Evolutionary conservation across 257 asterid species (phyloP), one percentile per base, ranked within the genome.

Genomic region (Plectranthus barbatus): DNA sequence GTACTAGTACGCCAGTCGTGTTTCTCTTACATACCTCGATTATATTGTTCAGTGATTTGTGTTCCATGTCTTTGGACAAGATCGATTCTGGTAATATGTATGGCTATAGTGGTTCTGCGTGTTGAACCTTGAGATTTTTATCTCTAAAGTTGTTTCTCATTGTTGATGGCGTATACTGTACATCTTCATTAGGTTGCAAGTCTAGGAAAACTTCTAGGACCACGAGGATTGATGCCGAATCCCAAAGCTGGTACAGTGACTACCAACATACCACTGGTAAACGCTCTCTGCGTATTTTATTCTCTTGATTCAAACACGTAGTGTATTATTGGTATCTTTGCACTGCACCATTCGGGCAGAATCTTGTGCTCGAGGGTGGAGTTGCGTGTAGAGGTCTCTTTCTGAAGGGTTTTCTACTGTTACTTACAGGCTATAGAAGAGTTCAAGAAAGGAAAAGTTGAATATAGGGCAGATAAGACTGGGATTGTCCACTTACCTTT

Each of bases 201-300:
- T 71, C 78, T 92, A 19, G 99, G 99, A 80, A 89, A 84, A 72
- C 74, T 92, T 65, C 78, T 92, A 7, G 97, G 99, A 54, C 99
- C 99, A 9, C 74, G 97, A 66, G 99, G 99, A 68, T 86, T 92
- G 52, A 89, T 92, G 99, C 97, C 99, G 3, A 92, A 90, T 70
- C 99, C 99, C 14, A 92, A 92, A 73, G 97, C 97, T 49, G 99
- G 99, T 56, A 92, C 99, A 6, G 99, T 92, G 66, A 85, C 99
- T 53, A 82, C 95, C 39, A 89, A 92, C 76, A 75, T 92, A 74
- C 96, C 99, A 6, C 99, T 86, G 99, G 99, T 92, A 73, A 15
- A 40, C 23, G 44, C 59, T 69, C 14, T 37, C 34, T 36, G n/a
- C 42, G 64, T 48, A 53, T 48, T 49, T 10, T 44, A 5, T 67